Base-by-base conservation (phyloP, 2,329 filamentous ascomycete genomes). In the Elsinoe australis region DNA sequence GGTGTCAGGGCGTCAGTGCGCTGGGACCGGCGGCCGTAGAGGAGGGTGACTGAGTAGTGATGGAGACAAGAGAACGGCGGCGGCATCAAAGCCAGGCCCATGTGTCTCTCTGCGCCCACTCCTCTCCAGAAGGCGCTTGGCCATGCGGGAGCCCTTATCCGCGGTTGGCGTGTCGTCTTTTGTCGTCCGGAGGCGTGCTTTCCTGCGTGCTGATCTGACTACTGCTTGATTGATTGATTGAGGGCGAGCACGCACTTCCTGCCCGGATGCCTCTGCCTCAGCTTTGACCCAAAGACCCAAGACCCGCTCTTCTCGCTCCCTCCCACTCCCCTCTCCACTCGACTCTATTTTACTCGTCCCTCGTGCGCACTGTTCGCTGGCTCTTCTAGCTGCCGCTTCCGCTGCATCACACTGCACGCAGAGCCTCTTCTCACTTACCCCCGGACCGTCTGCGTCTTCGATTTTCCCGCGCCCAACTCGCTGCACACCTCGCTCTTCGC, bases 1-100 rank as follows among this genome's bases (percentile, higher is more conserved):
- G n/a, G n/a, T n/a, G n/a, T n/a, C n/a, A n/a, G n/a, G n/a, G n/a
- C n/a, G n/a, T n/a, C n/a, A n/a, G n/a, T n/a, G n/a, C n/a, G n/a
- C n/a, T n/a, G n/a, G n/a, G 36, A 41, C 36, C 36, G 21, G 36
- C 36, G n/a, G n/a, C n/a, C 39, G 39, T 32, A 31, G 39, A 44
- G 39, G 24, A 44, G 39, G 39, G 39, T 44, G 24, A 24, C 7
- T 12, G 12, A 12, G 26, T 29, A 29, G 26, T 29, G 26, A 29
- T 29, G 26, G 26, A 29, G 26, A 29, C 26, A 12, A 29, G 26
- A 29, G 26, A 29, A 29, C 26, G 26, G n/a, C n/a, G n/a, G n/a
- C n/a, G n/a, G n/a, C n/a, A n/a, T n/a, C n/a, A n/a, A n/a, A n/a
- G n/a, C n/a, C n/a, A n/a, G n/a, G 26, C 26, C 26, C 26, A 29